These are phyloP conservation scores for Trichoderma asperellum DNA, from an alignment of 2,329 filamentous ascomycete species.

Conservation along the genomic window DNA sequence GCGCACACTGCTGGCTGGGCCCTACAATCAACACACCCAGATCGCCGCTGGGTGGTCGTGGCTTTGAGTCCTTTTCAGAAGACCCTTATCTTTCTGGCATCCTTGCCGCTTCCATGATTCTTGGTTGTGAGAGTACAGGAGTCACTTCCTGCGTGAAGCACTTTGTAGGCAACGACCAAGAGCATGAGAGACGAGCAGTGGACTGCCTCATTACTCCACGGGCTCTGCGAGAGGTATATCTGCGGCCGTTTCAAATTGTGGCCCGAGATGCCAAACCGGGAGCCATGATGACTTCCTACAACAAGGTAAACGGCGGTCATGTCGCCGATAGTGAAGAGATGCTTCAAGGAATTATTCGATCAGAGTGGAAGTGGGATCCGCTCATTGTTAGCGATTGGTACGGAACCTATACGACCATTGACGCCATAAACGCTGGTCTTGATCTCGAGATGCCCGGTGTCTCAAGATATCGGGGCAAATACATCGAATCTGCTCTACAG, in stretches of 20 bases:
- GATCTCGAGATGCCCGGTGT: slow-evolving; percentile 20
- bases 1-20: slow-evolving; percentile 11
- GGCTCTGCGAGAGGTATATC: slow-evolving; percentile 5
- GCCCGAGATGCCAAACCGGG: slow-evolving; percentile 10
- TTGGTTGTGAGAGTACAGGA: slow-evolving; percentile 7
- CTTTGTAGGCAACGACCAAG: slow-evolving; percentile 16
- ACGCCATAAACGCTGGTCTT: slow-evolving; percentile 5
- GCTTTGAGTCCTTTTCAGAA: slow-evolving; percentile 17
- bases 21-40: slow-evolving; percentile 17
- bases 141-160: slow-evolving; percentile 13
- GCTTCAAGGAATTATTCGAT: not conserved
- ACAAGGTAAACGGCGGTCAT: slow-evolving; percentile 13
- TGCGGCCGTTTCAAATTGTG: slow-evolving; percentile 10
- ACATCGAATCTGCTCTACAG: slow-evolving; percentile 11
- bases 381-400: slow-evolving; percentile 17
- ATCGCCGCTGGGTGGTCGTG: slow-evolving; percentile 4
- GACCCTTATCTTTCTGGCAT: slow-evolving; percentile 3
- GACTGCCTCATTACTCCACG: slow-evolving; percentile 14
- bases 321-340: slow-evolving; percentile 5
- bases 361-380: slow-evolving; percentile 15
- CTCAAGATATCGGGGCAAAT: slow-evolving; percentile 13
- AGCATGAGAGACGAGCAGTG: slow-evolving; percentile 13
- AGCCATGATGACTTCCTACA: slow-evolving; percentile 18
- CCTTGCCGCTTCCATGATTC: slow-evolving; percentile 7
- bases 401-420: slow-evolving; percentile 10